Conservation (phyloP, 352 stramenopile species). For the Halophytophthora polymorphica region DNA sequence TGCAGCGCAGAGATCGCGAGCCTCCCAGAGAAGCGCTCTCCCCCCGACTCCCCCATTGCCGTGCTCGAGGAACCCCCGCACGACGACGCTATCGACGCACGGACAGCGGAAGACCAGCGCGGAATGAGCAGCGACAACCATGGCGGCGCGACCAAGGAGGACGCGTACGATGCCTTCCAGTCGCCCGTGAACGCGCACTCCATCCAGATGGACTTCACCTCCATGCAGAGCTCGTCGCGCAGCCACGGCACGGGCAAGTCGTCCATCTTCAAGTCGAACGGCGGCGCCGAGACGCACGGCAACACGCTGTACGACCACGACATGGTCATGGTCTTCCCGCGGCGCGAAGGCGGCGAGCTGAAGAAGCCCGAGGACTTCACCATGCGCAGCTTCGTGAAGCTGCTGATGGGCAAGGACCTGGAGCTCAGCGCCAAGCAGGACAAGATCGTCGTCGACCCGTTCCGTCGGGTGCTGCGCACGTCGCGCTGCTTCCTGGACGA, state of each 20-base stretch:
- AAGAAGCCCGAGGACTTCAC: conserved; percentile 72
- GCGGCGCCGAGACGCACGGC: conserved; percentile 7
- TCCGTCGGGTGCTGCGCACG: conserved; percentile 67
- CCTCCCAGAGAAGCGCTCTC: neutral
- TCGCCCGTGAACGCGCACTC: conserved; percentile 31
- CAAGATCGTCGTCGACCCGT: conserved; percentile 66
- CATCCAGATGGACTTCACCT: conserved; percentile 42
- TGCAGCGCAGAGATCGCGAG: neutral
- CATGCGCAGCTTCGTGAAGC: conserved; percentile 50
- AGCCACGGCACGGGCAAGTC: conserved; percentile 4
- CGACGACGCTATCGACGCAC: neutral
- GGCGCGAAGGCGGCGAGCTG: conserved; percentile 52
- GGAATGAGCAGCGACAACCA: neutral
- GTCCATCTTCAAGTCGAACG: conserved; percentile 6
- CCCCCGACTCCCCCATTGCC: too few species aligned
- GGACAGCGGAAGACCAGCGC: too few species aligned
- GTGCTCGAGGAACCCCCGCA: too few species aligned
- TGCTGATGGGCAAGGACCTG: conserved; percentile 70
- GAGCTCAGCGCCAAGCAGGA: conserved; percentile 26
- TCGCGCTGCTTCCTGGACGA: conserved; percentile 73
- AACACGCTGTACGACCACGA: conserved; percentile 74
- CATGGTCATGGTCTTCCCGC: conserved; percentile 80
- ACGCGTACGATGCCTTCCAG: conserved; percentile 36
- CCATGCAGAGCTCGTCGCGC: conserved; percentile 28
- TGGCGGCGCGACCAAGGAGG: neutral